Evolutionary conservation across 1,139 yeast species (phyloP), one percentile per base, ranked within the genome.

Genomic region (Taiozyma sp.): DNA sequence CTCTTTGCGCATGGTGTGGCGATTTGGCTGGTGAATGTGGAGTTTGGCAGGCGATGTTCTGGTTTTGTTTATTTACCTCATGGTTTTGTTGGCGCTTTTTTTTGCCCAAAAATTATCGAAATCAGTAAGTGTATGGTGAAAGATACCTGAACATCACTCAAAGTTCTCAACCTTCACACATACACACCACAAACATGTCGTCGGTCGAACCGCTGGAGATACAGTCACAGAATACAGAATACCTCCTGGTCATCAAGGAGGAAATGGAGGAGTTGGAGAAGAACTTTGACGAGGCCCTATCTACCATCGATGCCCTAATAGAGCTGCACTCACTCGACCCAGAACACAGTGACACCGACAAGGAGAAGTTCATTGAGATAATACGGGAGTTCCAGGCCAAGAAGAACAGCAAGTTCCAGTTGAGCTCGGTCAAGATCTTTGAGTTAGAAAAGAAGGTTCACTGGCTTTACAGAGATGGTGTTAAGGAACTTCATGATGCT

Each of bases 391-490:
- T 55, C 14, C 45, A 45, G 27, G 8, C 42, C 4, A 23, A 22
- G n/a, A 39, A 23, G 9, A 22, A 16, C 9, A 42, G 32, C 10
- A 50, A 47, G 36, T 38, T 40, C 13, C 42, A 34, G 2, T 43
- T 56, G 8, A 44, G 49, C 23, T 23, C 48, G 3, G 24, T 40
- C n/a, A 42, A 45, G 28, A 46, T 60, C 6, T 52, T 49, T 44
- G 50, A 51, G 44, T 40, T 46, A 30, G 63, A 62, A 27, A 52
- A 53, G 34, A 45, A 49, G n/a, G 53, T 53, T 30, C 59, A 59
- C 27, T 32, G 44, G 7, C 22, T 49, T 5, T 57, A 51, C 41
- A 34, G 42, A 13, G 40, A 44, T 4, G 48, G 50, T 30, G 42
- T 52, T 27, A 36, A 41, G 8, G 55, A 49, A 28, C 36, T 59